Conservation (phyloP, 345 rosid genomes). For the Capsella bursapastoris region DNA sequence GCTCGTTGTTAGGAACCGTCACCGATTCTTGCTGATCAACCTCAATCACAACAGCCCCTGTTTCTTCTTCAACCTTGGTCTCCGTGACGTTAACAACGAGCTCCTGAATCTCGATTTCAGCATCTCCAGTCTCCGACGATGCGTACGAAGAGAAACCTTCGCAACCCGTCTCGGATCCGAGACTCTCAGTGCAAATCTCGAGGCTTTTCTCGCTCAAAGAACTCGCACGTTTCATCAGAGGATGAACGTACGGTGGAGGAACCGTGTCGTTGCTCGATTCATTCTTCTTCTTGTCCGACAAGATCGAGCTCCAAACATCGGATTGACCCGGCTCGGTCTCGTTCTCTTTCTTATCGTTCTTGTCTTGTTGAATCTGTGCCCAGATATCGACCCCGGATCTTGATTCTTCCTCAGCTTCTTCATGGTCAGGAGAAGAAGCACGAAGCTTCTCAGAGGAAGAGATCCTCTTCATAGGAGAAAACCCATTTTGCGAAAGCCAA, state of each 20-base stretch:
- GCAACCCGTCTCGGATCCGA: conserved; percentile 98
- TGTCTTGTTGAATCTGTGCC: conserved; percentile 54
- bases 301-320: conserved; percentile 69
- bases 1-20: conserved; percentile 31
- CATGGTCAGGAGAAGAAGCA: conserved; percentile 40
- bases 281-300: conserved; percentile 53
- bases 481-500: conserved; percentile 60
- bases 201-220: conserved; percentile 82
- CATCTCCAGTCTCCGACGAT: conserved; percentile 59
- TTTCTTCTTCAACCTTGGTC: conserved; percentile 29
- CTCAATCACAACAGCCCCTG: conserved; percentile 22
- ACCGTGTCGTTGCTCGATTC: conserved; percentile 42
- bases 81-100: conserved; percentile 14
- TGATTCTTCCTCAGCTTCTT: conserved; percentile 36
- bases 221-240: conserved; percentile 64
- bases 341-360: conserved; percentile 40
- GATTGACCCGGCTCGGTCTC: conserved; percentile 45
- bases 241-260: conserved; percentile 75
- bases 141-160: conserved; percentile 75
- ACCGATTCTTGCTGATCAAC: conserved; percentile 32
- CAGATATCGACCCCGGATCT: conserved; percentile 53
- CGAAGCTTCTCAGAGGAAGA: conserved; percentile 60
- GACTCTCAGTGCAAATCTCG: conserved; percentile 91
- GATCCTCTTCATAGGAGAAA: conserved; percentile 60
- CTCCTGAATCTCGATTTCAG: conserved; percentile 47